Conservation (phyloP, 2,329 filamentous ascomycete species). For the Verticillium dahliae region DNA sequence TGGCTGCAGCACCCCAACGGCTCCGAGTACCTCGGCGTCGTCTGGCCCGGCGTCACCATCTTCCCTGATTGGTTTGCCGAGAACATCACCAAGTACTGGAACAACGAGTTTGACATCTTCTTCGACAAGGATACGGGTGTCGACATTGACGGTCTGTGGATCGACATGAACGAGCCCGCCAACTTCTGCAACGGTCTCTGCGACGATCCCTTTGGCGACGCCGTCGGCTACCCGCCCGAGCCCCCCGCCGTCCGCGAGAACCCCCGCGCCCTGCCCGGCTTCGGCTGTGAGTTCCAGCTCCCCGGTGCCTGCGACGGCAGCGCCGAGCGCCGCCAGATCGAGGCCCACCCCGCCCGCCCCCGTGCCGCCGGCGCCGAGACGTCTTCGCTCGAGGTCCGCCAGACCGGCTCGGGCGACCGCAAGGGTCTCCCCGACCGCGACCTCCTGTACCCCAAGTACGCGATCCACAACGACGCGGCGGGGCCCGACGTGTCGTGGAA, state of each 20-base stretch:
- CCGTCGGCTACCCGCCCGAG: constrained; percentile 47
- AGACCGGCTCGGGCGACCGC: constrained; percentile 3
- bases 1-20: constrained; percentile 47
- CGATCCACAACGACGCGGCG: constrained; percentile 10
- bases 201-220: constrained; percentile 32
- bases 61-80: constrained; percentile 73
- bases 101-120: constrained; percentile 56
- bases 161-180: constrained; percentile 50
- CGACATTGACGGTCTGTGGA: constrained; percentile 56
- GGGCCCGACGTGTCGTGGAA: constrained; percentile 2
- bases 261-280: constrained; percentile 58
- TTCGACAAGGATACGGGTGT: constrained; percentile 59
- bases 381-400: background rate
- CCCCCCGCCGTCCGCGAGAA: constrained; percentile 57
- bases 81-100: constrained; percentile 61
- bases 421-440: constrained; percentile 14
- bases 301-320: constrained; percentile 9
- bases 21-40: constrained; percentile 54
- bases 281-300: constrained; percentile 20
- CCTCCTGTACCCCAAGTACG: constrained; percentile 13
- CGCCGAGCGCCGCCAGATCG: background rate
- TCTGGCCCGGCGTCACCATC: constrained; percentile 68
- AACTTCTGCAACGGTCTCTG: constrained; percentile 46
- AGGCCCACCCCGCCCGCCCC: background rate
- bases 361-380: background rate